Evolutionary conservation across 1,284 basidiomycete species (phyloP).

Genomic region (Sanghuangporus weigelae): DNA sequence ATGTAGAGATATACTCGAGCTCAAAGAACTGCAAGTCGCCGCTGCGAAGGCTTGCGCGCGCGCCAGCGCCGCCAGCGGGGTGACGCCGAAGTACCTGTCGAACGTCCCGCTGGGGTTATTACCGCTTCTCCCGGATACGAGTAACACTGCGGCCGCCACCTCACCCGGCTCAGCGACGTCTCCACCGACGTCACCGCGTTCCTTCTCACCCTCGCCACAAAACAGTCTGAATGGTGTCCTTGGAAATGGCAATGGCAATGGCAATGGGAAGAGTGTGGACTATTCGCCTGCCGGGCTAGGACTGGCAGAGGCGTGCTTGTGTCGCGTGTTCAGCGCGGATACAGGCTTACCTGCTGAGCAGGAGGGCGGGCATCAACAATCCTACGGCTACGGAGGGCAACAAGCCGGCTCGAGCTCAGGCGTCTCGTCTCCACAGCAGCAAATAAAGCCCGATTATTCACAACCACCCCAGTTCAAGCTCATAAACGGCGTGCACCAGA

Average conservation of each 20-base stretch:
- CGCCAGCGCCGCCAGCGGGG: conserved; percentile 33
- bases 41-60: conserved; percentile 46
- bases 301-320: conserved; percentile 10
- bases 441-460: background rate
- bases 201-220: conserved; percentile 1
- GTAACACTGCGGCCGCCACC: conserved; percentile 9
- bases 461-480: background rate
- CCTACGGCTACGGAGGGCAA: background rate
- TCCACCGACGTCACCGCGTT: conserved; percentile 12
- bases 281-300: background rate
- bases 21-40: conserved; percentile 55
- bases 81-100: conserved; percentile 35
- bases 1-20: conserved; percentile 53
- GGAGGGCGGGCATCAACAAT: background rate
- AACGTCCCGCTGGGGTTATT: conserved; percentile 50
- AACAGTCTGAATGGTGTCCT: background rate
- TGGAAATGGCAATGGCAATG: background rate
- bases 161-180: conserved; percentile 17
- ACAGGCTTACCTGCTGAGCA: background rate
- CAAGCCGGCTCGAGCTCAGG: background rate
- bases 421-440: background rate
- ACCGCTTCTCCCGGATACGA: conserved; percentile 36
- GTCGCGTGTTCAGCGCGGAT: conserved; percentile 9
- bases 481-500: background rate
- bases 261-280: background rate